Evolutionary conservation across 805 yeast species (phyloP).

Genomic region (Spencermartinsiella europaea): DNA sequence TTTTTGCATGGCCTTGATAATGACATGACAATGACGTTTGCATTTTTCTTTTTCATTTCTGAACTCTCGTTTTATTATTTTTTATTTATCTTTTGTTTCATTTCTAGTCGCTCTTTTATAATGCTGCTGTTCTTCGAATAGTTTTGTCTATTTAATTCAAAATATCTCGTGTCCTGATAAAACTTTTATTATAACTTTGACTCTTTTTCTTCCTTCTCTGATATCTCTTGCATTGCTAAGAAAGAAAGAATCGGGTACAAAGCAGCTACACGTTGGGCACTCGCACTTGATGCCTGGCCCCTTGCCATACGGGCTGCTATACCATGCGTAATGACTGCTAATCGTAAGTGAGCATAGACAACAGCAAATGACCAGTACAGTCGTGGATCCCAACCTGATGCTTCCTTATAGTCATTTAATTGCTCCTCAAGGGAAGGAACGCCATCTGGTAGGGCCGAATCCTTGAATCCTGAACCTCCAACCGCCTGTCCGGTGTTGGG

Average conservation of each 20-base stretch:
- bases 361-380: constrained; percentile 48
- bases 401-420: constrained; percentile 24
- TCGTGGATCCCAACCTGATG: constrained; percentile 40
- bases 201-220: background rate
- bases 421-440: constrained; percentile 22
- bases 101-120: background rate
- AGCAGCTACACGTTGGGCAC: constrained; percentile 40
- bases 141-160: background rate
- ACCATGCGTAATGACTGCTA: constrained; percentile 57
- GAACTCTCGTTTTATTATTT: background rate
- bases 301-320: constrained; percentile 49
- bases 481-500: constrained; percentile 28
- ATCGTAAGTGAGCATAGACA: constrained; percentile 51
- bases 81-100: background rate
- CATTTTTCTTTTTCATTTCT: constrained; percentile 6
- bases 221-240: constrained; percentile 26
- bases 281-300: constrained; percentile 51
- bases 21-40: background rate
- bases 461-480: background rate
- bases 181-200: background rate
- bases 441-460: constrained; percentile 17
- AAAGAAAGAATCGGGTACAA: constrained; percentile 30
- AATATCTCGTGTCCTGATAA: background rate
- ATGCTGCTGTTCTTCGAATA: background rate
- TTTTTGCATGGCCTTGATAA: background rate